Conservation (phyloP, 805 yeast genomes). For the Saccharomycopsis guyanensis region DNA sequence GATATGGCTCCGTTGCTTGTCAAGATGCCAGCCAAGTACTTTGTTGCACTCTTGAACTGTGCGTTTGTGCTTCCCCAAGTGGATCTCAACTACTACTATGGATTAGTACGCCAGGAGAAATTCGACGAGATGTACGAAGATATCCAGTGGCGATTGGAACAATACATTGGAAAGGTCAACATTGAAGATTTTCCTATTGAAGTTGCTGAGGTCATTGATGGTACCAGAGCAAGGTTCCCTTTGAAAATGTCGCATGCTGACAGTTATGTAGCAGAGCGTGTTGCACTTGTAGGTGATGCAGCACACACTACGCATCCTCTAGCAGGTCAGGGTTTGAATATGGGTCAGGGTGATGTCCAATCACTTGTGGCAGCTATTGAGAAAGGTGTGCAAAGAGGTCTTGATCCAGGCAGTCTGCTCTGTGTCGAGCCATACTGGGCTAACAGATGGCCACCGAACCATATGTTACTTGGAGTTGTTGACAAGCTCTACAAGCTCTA, state of each 20-base stretch:
- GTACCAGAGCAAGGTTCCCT: slow-evolving; percentile 83
- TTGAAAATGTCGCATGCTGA: slow-evolving; percentile 86
- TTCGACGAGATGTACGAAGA: slow-evolving; percentile 50
- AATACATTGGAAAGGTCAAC: slow-evolving; percentile 39
- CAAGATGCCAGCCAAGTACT: slow-evolving; percentile 50
- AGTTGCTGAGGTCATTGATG: slow-evolving; percentile 47
- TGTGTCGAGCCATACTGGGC: slow-evolving; percentile 84
- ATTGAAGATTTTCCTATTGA: slow-evolving; percentile 53
- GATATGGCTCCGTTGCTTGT: slow-evolving; percentile 58
- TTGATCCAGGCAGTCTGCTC: slow-evolving; percentile 77
- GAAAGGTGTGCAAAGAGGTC: slow-evolving; percentile 63
- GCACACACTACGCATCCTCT: slow-evolving; percentile 97
- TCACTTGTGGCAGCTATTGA: slow-evolving; percentile 63
- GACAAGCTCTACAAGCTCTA: slow-evolving; percentile 89
- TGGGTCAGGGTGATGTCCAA: slow-evolving; percentile 93
- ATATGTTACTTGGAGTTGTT: slow-evolving; percentile 74
- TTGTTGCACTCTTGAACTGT: slow-evolving; percentile 72
- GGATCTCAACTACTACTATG: slow-evolving; percentile 68
- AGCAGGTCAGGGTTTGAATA: slow-evolving; percentile 96
- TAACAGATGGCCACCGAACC: slow-evolving; percentile 74
- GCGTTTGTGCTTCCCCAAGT: slow-evolving; percentile 72
- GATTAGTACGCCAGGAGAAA: slow-evolving; percentile 30
- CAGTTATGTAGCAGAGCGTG: slow-evolving; percentile 70
- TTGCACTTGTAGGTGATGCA: slow-evolving; percentile 96
- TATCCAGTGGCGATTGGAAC: slow-evolving; percentile 59